Base-by-base conservation (phyloP, 495 filamentous ascomycete species). In the Mycothermus thermophilus region DNA sequence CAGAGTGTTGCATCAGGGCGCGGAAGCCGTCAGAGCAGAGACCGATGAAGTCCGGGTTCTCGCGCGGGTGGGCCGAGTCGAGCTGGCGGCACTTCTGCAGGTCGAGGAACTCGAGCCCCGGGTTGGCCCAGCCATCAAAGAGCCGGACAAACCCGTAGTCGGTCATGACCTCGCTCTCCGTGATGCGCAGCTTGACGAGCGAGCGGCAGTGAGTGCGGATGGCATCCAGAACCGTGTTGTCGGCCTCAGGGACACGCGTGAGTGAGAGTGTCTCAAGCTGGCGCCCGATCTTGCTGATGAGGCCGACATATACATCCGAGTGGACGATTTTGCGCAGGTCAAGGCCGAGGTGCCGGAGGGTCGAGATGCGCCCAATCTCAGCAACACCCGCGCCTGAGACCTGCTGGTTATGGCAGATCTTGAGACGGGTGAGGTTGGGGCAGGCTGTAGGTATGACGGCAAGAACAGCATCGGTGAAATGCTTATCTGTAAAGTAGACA, bases 1-100 rank as follows among this genome's bases (percentile, higher is more conserved):
- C 79, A 1, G 85, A 93, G 48, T 93, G 86, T n/a, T 57, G 57
- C 81, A 95, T 93, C 33, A 93, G 54, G 1, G 83, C 78, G 30
- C 64, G 45, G 54, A 95, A 87, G 0, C 80, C 83, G 25, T 64
- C 50, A 8, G 74, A 77, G 28, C 75, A 80, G 35, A 93, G 71
- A 12, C 84, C 84, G 20, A 81, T 56, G 13, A 63, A 60, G 39
- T 75, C 60, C 2, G 74, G 67, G 45, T 79, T 83, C n/a, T 54
- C 43, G 13, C 57, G 47, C 12, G 65, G 62, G 0, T 48, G 33
- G 14, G 63, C 47, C 40, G 79, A 69, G 43, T 93, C 83, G 18
- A 86, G 47, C 43, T 84, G 71, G 20, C 84, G 76, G 37, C 75
- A 80, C 30, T 73, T 74, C 31, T 76, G 73, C 20, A 95, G 56